phyloP scores from a whole-genome alignment of 768 basidiomycete genomes.

The Albatrellus ellisii region DNA sequence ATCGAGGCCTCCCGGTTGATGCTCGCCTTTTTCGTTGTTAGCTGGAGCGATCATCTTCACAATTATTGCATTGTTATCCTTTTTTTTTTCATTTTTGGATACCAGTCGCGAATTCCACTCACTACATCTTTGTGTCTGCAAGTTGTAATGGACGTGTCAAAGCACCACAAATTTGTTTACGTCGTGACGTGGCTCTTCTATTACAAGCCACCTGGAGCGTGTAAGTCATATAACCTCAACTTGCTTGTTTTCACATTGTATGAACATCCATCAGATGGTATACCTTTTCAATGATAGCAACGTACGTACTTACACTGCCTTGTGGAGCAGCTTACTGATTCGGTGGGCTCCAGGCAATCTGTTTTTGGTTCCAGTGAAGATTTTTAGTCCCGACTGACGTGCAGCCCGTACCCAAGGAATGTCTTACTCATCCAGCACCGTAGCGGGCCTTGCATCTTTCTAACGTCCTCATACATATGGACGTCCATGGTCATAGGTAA shows the following conservation, averaged over 20 bases:
- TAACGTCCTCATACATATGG: conserved; percentile 82
- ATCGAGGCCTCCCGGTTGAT: neutral
- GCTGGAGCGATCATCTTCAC: conserved; percentile 81
- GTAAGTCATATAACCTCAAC: conserved; percentile 27
- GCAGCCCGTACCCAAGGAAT: conserved; percentile 36
- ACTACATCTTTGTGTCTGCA: conserved; percentile 70
- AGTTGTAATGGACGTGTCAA: conserved; percentile 74
- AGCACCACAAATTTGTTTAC: conserved; percentile 73
- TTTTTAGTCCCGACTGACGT: neutral
- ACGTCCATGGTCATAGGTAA: conserved; percentile 74
- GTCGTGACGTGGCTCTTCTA: conserved; percentile 60
- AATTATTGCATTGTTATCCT: conserved; percentile 60
- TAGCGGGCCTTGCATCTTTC: conserved; percentile 68
- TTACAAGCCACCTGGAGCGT: conserved; percentile 59
- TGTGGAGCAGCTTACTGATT: neutral
- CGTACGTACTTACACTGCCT: conserved; percentile 27
- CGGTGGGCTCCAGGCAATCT: conserved; percentile 60
- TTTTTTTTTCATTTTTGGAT: conserved; percentile 67
- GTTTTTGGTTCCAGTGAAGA: neutral
- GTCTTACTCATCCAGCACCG: conserved; percentile 59
- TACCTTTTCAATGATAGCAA: conserved; percentile 64
- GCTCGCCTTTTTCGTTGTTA: conserved; percentile 16
- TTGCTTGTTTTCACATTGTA: too few relatives aligned
- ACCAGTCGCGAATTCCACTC: conserved; percentile 60
- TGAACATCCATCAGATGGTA: conserved; percentile 47